These are phyloP conservation scores for Vitis cinerea DNA, from an alignment of 164 flowering plant species.

Conservation along the genomic window DNA sequence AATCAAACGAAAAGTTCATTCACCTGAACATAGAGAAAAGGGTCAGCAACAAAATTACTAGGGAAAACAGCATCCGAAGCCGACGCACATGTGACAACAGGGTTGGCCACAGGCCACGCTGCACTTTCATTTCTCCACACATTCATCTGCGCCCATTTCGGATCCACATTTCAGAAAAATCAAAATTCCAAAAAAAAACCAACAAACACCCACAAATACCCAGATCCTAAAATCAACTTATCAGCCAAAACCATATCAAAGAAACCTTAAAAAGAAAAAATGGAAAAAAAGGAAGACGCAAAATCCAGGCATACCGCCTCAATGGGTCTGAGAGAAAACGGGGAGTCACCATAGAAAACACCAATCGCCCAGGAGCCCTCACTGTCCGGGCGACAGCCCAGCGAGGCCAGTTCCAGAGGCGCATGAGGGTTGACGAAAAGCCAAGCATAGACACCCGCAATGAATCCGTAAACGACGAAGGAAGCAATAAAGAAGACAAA, in stretches of 20 bases:
- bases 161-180: neutral
- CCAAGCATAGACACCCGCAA: constrained; percentile 48
- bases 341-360: constrained; percentile 80
- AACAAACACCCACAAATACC: constrained; percentile 4
- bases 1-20: neutral
- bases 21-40: constrained; percentile 81
- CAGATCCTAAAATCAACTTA: neutral
- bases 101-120: constrained; percentile 89
- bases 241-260: no score
- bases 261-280: neutral
- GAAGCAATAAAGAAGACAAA: constrained; percentile 2
- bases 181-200: constrained; percentile 5
- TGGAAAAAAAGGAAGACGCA: constrained; percentile 1
- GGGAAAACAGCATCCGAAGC: constrained; percentile 48
- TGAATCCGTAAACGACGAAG: constrained; percentile 33
- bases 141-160: constrained; percentile 34
- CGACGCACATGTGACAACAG: constrained; percentile 43
- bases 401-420: constrained; percentile 11
- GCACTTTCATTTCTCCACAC: constrained; percentile 61
- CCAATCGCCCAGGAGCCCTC: constrained; percentile 98
- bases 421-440: constrained; percentile 24
- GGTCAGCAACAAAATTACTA: constrained; percentile 80
- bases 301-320: constrained; percentile 47
- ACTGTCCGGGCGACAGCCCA: constrained; percentile 69
- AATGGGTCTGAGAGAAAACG: constrained; percentile 75